Base-by-base conservation (phyloP, 257 asterid genomes). In the Leonotis leonurus region DNA sequence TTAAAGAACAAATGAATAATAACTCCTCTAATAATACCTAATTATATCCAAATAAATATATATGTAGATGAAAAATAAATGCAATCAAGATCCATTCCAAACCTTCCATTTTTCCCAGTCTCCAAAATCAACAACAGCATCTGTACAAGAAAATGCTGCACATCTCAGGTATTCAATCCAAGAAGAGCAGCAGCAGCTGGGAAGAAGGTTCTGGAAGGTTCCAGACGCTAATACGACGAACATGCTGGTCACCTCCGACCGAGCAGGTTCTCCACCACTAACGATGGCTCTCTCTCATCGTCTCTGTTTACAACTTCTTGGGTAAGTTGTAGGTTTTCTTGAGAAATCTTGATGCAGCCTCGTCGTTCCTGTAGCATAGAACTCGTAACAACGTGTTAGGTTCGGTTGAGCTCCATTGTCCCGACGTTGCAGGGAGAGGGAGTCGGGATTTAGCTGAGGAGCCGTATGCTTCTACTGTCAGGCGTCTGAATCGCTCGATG, bases 351-450 rank as follows among this genome's bases (percentile, higher is more conserved):
- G 99, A 63, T 39, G 99, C 97, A 51, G 90, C 82, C 14, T 87
- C 99, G 22, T 93, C 97, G 18, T 89, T 83, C 70, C 99, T 84
- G 74, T 89, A 74, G 73, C 99, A 93, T 68, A 87, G 56, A 77
- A 93, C 89, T 26, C 99, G 82, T 75, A 93, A 50, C 74, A 93
- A 71, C 0, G 96, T 93, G 77, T 93, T 93, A 1, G 99, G 94
- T 51, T 93, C 99, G 1, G 86, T 74, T 2, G 96, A 78, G 70
- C 70, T 85, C 99, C 99, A 93, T 54, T 89, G 95, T 41, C 95
- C 99, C 0, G 99, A 85, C 0, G 97, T 93, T 49, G 97, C 87
- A 39, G 99, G 99, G 48, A 93, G 76, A 12, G 97, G 99, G 58
- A 93, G 83, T 57, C 96, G 77, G 8, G 94, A 75, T 68, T 87